A percentile compares a stretch with the other conserved stretches of the same genome.
These are phyloP conservation scores for Petunia hybrid DNA, from an alignment of 305 asterid species.

Conservation along the genomic window DNA sequence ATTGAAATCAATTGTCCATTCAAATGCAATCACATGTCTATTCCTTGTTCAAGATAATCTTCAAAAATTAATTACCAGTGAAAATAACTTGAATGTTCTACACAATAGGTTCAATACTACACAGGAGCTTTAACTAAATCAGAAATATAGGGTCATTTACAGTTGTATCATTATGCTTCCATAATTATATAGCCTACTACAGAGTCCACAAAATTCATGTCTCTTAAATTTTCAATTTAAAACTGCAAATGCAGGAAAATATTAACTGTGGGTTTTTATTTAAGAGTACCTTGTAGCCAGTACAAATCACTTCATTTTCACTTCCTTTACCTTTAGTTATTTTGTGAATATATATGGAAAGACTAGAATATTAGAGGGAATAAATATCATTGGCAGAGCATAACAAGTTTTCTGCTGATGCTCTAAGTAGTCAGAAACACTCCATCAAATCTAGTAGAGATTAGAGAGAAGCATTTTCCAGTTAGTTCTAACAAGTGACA, in stretches of 20 bases:
- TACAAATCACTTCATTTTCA: constrained; percentile 5
- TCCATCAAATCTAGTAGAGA: neutral
- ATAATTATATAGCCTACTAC: neutral
- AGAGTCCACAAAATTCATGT: neutral
- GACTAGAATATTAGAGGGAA: neutral
- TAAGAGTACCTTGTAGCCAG: neutral
- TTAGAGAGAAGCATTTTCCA: neutral
- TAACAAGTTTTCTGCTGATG: neutral
- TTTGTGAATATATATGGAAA: neutral
- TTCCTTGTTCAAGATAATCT: constrained; percentile 5
- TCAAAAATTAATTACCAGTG: neutral
- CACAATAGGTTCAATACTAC: neutral
- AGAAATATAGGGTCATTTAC: neutral
- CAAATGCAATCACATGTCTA: neutral
- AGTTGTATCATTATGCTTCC: constrained; percentile 19
- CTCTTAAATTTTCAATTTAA: neutral
- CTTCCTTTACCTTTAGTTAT: neutral
- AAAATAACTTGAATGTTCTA: constrained; percentile 17
- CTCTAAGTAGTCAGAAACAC: neutral
- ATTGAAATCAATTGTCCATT: constrained; percentile 26
- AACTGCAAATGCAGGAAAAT: constrained; percentile 19
- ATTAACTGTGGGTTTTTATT: neutral
- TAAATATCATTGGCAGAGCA: neutral
- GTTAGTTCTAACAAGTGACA: neutral
- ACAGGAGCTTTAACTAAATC: neutral